Percentiles rank a stretch among this genome's conserved stretches.
These are phyloP conservation scores for Ustilago crameri DNA, from an alignment of 1,284 basidiomycete species.

Conservation along the genomic window DNA sequence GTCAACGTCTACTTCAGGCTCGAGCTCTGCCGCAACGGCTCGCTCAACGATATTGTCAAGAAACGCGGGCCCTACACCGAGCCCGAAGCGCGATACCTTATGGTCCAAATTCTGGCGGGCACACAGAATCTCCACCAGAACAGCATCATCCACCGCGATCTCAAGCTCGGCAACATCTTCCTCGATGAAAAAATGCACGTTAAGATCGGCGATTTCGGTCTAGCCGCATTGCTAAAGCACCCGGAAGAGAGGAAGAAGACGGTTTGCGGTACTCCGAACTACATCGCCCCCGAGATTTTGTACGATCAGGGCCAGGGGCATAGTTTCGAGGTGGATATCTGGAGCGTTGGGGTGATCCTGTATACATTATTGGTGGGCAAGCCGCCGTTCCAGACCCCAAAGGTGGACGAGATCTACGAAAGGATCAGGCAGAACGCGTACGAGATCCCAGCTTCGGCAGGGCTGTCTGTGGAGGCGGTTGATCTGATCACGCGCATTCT, in stretches of 20 bases:
- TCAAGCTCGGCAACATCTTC: conserved; percentile 93
- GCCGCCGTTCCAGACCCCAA: conserved; percentile 97
- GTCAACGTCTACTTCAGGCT: conserved; percentile 97
- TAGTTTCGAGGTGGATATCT: conserved; percentile 97
- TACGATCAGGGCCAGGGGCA: conserved; percentile 96
- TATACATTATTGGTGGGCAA: conserved; percentile 93
- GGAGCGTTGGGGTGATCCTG: conserved; percentile 92
- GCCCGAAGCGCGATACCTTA: conserved; percentile 89
- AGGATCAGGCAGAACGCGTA: conserved; percentile 94
- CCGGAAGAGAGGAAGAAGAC: conserved; percentile 97
- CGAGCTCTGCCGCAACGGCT: conserved; percentile 88
- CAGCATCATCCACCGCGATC: conserved; percentile 76
- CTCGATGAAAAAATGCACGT: conserved; percentile 91
- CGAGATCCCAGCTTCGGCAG: conserved; percentile 84
- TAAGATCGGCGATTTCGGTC: conserved; percentile 96
- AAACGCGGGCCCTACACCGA: conserved; percentile 88
- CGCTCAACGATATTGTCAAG: conserved; percentile 87
- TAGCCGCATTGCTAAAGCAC: conserved; percentile 94
- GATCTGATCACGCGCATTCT: conserved; percentile 86
- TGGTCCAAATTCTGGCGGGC: conserved; percentile 93
- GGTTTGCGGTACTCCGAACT: conserved; percentile 97
- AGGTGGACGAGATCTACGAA: conserved; percentile 76
- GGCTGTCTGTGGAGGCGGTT: conserved; percentile 78
- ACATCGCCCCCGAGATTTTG: conserved; percentile 96
- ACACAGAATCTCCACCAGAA: conserved; percentile 96